Evolutionary conservation across 2,329 filamentous ascomycete species (phyloP).

Genomic region (Paraphaeosphaeria sporulosa): DNA sequence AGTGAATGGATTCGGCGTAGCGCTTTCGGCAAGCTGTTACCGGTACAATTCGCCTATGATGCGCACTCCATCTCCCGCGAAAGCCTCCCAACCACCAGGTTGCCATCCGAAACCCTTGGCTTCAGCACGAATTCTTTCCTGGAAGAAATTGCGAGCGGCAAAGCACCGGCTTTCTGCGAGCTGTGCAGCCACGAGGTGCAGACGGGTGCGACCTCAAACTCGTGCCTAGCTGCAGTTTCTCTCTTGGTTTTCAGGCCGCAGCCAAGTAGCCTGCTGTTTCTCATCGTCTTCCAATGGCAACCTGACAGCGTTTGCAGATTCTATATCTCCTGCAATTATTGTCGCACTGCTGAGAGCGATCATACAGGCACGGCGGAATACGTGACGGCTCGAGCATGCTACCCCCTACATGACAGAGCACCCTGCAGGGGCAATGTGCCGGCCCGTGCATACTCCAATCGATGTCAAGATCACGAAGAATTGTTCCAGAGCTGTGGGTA

Average conservation of each 20-base stretch:
- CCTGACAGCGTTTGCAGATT: slow-evolving; percentile 8
- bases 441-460: slow-evolving; percentile 13
- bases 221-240: slow-evolving; percentile 8
- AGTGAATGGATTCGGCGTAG: neutral
- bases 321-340: slow-evolving; percentile 27
- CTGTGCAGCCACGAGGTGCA: slow-evolving; percentile 26
- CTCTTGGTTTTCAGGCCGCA: neutral
- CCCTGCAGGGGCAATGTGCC: slow-evolving; percentile 22
- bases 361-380: slow-evolving; percentile 29
- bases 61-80: neutral
- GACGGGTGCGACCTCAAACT: slow-evolving; percentile 19
- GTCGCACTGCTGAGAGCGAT: slow-evolving; percentile 30
- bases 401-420: slow-evolving; percentile 18
- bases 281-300: slow-evolving; percentile 13
- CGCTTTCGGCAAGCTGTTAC: neutral
- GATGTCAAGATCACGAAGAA: slow-evolving; percentile 5
- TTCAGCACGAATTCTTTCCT: neutral
- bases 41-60: neutral
- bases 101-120: slow-evolving; percentile 5
- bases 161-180: slow-evolving; percentile 15
- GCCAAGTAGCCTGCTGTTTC: slow-evolving; percentile 10
- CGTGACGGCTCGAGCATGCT: slow-evolving; percentile 21
- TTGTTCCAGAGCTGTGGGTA: slow-evolving; percentile 11
- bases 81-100: neutral
- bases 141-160: slow-evolving; percentile 4